These are phyloP conservation scores for Cladosporium phlei DNA, from an alignment of 2,329 filamentous ascomycete species.

Conservation along the genomic window DNA sequence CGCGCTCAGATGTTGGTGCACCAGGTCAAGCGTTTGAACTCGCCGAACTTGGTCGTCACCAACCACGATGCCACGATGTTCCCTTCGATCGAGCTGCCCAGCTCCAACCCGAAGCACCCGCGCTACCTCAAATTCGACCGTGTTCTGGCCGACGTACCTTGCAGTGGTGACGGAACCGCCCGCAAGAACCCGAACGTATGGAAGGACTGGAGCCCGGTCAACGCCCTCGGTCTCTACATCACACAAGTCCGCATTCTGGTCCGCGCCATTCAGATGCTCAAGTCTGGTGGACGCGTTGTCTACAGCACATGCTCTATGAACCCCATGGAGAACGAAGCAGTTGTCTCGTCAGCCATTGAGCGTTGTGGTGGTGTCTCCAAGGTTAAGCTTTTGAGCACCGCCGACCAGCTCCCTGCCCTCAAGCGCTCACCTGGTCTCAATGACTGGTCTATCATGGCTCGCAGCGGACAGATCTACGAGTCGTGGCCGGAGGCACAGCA, in stretches of 20 bases:
- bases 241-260: slow-evolving; percentile 89
- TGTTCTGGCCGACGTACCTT: slow-evolving; percentile 93
- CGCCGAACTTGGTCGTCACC: slow-evolving; percentile 91
- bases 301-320: slow-evolving; percentile 99
- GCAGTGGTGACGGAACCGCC: slow-evolving; percentile 88
- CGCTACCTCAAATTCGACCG: slow-evolving; percentile 94
- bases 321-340: slow-evolving; percentile 93
- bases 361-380: slow-evolving; percentile 79
- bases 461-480: slow-evolving; percentile 70
- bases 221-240: slow-evolving; percentile 77
- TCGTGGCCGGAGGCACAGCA: slow-evolving; percentile 66
- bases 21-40: slow-evolving; percentile 94
- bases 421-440: slow-evolving; percentile 73
- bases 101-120: slow-evolving; percentile 47
- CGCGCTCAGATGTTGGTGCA: slow-evolving; percentile 95
- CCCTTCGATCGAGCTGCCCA: slow-evolving; percentile 81
- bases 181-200: slow-evolving; percentile 92
- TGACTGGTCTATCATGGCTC: slow-evolving; percentile 89
- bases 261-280: slow-evolving; percentile 89
- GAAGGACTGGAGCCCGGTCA: slow-evolving; percentile 89
- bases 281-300: slow-evolving; percentile 87
- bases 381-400: slow-evolving; percentile 80
- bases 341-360: slow-evolving; percentile 81
- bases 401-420: slow-evolving; percentile 68
- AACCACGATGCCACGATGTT: slow-evolving; percentile 97